Percentiles rank a stretch among this genome's conserved stretches.
phyloP scores from a whole-genome alignment of 1,284 basidiomycete genomes.

The Melampsora americana region DNA sequence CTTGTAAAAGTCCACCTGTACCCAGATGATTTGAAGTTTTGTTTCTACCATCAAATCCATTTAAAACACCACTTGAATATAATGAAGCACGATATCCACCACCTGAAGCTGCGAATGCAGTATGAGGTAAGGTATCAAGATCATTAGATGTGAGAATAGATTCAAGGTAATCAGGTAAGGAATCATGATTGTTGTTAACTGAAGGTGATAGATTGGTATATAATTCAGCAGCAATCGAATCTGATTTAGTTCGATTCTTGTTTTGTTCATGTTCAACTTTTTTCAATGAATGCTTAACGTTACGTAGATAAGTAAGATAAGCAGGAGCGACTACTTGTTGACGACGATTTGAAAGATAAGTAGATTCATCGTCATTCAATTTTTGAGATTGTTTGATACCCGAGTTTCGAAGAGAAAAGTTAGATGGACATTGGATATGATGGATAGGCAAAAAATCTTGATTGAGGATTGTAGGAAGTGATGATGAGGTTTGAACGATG shows the following conservation, averaged over 20 bases:
- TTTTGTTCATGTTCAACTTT: neutral
- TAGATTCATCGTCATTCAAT: conserved; percentile 3
- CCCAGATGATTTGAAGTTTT: conserved; percentile 60
- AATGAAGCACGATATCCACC: conserved; percentile 62
- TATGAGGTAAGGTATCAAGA: conserved; percentile 14
- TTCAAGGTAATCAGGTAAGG: conserved; percentile 24
- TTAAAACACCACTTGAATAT: conserved; percentile 63
- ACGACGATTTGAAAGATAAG: conserved; percentile 15
- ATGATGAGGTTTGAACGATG: too few relatives aligned
- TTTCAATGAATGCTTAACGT: conserved; percentile 13
- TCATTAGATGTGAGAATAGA: neutral
- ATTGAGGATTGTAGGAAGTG: too few relatives aligned
- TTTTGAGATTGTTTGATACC: neutral
- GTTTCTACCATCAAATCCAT: conserved; percentile 64
- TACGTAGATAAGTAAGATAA: conserved; percentile 15
- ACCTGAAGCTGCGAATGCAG: conserved; percentile 30
- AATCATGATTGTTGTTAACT: too few relatives aligned
- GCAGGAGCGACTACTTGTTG: conserved; percentile 16
- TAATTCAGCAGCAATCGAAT: too few relatives aligned
- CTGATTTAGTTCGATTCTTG: neutral
- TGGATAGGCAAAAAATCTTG: too few relatives aligned
- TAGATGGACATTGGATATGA: too few relatives aligned
- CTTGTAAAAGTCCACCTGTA: conserved; percentile 67
- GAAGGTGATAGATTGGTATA: too few relatives aligned
- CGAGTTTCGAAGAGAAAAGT: too few relatives aligned